These are phyloP conservation scores for Nothomitra cinnamomea DNA, from an alignment of 2,329 filamentous ascomycete genomes.

Conservation along the genomic window DNA sequence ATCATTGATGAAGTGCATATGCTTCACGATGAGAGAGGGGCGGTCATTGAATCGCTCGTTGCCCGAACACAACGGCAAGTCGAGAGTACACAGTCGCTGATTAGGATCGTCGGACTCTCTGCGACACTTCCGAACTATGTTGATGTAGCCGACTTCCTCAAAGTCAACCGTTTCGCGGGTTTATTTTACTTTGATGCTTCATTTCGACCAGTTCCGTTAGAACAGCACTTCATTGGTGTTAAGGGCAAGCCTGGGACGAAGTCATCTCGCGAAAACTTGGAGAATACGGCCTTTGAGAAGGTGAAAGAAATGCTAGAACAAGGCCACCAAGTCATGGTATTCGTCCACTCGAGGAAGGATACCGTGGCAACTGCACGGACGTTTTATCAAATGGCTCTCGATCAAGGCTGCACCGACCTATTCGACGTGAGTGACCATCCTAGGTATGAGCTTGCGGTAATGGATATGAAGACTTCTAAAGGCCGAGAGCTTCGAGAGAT, in stretches of 20 bases:
- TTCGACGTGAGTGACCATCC: slow-evolving; percentile 71
- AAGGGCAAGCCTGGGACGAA: slow-evolving; percentile 77
- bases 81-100: slow-evolving; percentile 92
- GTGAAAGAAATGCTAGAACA: slow-evolving; percentile 79
- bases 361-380: slow-evolving; percentile 77
- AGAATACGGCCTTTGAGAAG: slow-evolving; percentile 80
- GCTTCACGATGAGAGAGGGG: slow-evolving; percentile 94
- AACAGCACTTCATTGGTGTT: slow-evolving; percentile 94
- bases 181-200: slow-evolving; percentile 95
- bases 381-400: slow-evolving; percentile 70
- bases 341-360: slow-evolving; percentile 92
- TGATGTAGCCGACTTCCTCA: slow-evolving; percentile 92
- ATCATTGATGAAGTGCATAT: slow-evolving; percentile 99
- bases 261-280: slow-evolving; percentile 74
- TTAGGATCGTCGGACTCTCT: slow-evolving; percentile 87
- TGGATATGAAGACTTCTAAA: slow-evolving; percentile 72
- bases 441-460: slow-evolving; percentile 59
- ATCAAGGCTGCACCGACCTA: slow-evolving; percentile 61
- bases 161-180: slow-evolving; percentile 82
- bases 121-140: slow-evolving; percentile 93
- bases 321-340: slow-evolving; percentile 98
- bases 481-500: slow-evolving; percentile 79
- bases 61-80: slow-evolving; percentile 91
- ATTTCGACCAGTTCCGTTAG: slow-evolving; percentile 85
- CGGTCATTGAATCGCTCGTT: slow-evolving; percentile 88